These are phyloP conservation scores for Cutaneotrichosporon sp. DNA, from an alignment of 1,284 basidiomycete species.

Conservation along the genomic window DNA sequence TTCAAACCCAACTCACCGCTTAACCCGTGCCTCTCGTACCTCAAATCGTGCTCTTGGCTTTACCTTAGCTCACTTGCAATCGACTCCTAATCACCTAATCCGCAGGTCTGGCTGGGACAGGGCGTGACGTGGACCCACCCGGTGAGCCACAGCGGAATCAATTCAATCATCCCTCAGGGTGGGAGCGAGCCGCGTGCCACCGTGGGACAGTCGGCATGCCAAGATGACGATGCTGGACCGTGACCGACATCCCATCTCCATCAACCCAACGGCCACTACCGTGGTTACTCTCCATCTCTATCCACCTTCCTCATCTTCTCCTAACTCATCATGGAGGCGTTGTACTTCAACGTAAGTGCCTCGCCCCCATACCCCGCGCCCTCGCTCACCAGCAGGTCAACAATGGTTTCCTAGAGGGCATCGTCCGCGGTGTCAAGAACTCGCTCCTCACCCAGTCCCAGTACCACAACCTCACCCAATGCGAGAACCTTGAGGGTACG, in stretches of 20 bases:
- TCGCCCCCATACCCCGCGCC: no score
- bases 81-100: no score
- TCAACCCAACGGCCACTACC: neutral
- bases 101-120: no score
- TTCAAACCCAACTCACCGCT: no score
- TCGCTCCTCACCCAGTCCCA: conserved; percentile 85
- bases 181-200: no score
- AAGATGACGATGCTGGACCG: no score
- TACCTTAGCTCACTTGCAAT: no score
- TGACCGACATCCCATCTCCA: neutral
- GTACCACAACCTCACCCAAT: conserved; percentile 94
- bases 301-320: neutral
- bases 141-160: neutral
- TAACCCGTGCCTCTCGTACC: no score
- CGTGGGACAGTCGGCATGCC: neutral
- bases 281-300: neutral
- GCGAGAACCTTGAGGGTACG: conserved; percentile 94
- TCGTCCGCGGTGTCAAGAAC: conserved; percentile 92
- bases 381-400: conserved; percentile 62
- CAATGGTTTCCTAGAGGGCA: conserved; percentile 84
- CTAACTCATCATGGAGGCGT: conserved; percentile 67
- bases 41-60: no score
- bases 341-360: conserved; percentile 76
- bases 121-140: conserved; percentile 10
- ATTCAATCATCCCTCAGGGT: neutral